Base-by-base conservation (phyloP, 1,139 yeast genomes). In the Suhomyces choctaworum region DNA sequence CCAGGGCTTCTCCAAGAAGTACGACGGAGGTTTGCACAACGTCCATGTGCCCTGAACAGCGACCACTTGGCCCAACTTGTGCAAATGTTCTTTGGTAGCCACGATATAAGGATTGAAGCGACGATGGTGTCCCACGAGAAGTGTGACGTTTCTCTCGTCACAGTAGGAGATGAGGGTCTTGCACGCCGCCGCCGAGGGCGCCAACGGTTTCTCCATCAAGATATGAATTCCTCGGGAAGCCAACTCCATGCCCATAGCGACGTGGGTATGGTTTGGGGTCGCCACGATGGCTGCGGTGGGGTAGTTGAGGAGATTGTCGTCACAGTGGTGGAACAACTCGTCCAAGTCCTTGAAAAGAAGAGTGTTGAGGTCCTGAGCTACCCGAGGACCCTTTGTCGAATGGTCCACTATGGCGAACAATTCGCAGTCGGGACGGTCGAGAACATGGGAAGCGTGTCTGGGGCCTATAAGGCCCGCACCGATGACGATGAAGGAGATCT, bases 21-120 rank as follows among this genome's bases (percentile, higher is more conserved):
- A 68, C 25, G 53, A 48, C 22, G 57, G 62, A 13, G 67, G 65
- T 39, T 67, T 66, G 32, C 58, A 53, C 36, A 66, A 54, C 12
- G 69, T 53, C 74, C 74, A 67, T 11, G 65, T 56, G 2, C 74
- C 74, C 42, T 67, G 73, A 14, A 67, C 50, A 1, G 70, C 72
- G 16, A 66, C 52, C 13, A 62, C 51, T 15, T 46, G 46, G 2
- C 73, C 73, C 32, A 66, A 45, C 25, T 49, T 52, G 20, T 40
- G 38, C 36, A 68, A 46, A 32, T 62, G 52, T 10, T 52, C 53
- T 37, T 64, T 66, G 13, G 71, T 55, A 13, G 63, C 58, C 9
- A 64, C 52, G 20, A 68, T 65, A 40, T 62, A 66, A 1, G 74
- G 73, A 41, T 68, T 68, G 45, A 68, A 69, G 17, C 75, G 48